These are phyloP conservation scores for Mastigamoeba balamuthi DNA, from an alignment of 78 protist species.

Conservation along the genomic window DNA sequence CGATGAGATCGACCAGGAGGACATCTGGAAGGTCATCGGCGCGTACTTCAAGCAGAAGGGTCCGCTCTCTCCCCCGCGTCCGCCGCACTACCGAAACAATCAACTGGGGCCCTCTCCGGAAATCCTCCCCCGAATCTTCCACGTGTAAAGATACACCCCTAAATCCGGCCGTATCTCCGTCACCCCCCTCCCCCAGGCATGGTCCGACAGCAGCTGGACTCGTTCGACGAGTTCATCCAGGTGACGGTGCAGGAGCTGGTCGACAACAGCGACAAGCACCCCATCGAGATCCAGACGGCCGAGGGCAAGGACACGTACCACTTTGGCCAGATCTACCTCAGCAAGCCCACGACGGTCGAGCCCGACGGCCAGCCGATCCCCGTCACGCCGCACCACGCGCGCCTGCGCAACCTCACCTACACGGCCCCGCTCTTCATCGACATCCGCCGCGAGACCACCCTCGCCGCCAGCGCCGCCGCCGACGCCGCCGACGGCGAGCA, in stretches of 20 bases:
- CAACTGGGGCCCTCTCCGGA: no score
- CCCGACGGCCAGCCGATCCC: slow-evolving; percentile 24
- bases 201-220: slow-evolving; percentile 96
- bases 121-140: no score
- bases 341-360: slow-evolving; percentile 48
- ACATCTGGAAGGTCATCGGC: no score
- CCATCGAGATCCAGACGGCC: neutral
- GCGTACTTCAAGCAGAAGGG: no score
- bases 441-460: slow-evolving; percentile 6
- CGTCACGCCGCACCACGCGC: slow-evolving; percentile 85
- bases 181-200: no score
- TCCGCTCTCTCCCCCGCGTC: no score
- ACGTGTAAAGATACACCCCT: no score
- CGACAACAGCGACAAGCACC: slow-evolving; percentile 45
- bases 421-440: slow-evolving; percentile 58
- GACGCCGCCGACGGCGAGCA: neutral
- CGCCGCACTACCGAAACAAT: no score
- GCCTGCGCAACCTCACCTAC: slow-evolving; percentile 91
- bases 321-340: slow-evolving; percentile 55
- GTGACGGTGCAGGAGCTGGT: slow-evolving; percentile 81
- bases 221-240: slow-evolving; percentile 88
- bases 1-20: no score
- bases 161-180: no score
- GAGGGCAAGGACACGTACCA: slow-evolving; percentile 5
- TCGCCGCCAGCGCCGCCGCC: neutral